These are phyloP conservation scores for Acorus calamus DNA, from an alignment of 106 monocot genomes.

Conservation along the genomic window DNA sequence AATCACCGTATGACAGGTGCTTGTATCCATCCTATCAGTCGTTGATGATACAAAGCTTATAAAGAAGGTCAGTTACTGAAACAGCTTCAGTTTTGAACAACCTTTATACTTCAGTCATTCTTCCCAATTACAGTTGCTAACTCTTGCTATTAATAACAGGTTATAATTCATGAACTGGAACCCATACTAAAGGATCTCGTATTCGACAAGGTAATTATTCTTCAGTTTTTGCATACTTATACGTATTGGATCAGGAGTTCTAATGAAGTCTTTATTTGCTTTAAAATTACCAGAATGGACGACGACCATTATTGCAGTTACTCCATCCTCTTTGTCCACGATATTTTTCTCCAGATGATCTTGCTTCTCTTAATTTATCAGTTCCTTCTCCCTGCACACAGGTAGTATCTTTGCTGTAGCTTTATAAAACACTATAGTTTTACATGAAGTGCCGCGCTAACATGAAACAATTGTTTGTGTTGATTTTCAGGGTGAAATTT, in stretches of 20 bases:
- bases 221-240: neutral
- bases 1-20: conserved; percentile 28
- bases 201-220: conserved; percentile 48
- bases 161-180: conserved; percentile 60
- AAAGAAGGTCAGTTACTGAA: conserved; percentile 43
- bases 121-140: too few relatives aligned
- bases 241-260: neutral
- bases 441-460: neutral
- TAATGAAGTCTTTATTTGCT: neutral
- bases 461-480: conserved; percentile 4
- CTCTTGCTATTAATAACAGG: conserved; percentile 18
- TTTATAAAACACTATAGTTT: neutral
- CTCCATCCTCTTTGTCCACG: conserved; percentile 74
- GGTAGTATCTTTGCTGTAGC: conserved; percentile 15
- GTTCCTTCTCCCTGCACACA: conserved; percentile 54
- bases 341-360: conserved; percentile 64
- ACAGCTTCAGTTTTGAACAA: too few relatives aligned
- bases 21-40: conserved; percentile 66
- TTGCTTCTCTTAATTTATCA: conserved; percentile 45
- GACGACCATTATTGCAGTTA: conserved; percentile 55
- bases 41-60: conserved; percentile 94
- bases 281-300: conserved; percentile 46
- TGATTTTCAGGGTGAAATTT: conserved; percentile 27
- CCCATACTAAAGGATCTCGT: conserved; percentile 52
- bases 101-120: too few relatives aligned